Percentiles rank a stretch among this genome's conserved stretches.
Evolutionary conservation across 2,329 filamentous ascomycete species (phyloP).

Genomic region (Clarireedia monteithiana): DNA sequence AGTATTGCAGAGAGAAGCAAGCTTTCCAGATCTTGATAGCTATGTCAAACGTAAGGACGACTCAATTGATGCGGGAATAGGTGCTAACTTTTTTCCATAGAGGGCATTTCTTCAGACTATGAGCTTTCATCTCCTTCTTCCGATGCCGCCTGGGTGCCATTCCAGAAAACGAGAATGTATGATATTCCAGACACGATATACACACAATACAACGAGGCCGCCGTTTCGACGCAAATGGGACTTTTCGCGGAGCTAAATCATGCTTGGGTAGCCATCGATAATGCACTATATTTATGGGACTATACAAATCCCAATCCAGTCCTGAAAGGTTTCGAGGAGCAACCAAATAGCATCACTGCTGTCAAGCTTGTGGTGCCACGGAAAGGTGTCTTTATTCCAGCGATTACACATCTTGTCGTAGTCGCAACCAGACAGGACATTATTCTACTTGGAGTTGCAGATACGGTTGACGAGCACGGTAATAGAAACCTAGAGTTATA

Average conservation of each 20-base stretch:
- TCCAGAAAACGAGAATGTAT: conserved; percentile 79
- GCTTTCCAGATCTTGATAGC: conserved; percentile 81
- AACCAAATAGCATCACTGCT: conserved; percentile 79
- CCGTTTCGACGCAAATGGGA: conserved; percentile 89
- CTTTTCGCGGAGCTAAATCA: conserved; percentile 91
- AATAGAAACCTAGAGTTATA: conserved; percentile 71
- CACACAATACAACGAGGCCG: conserved; percentile 80
- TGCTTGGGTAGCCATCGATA: conserved; percentile 93
- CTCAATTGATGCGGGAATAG: conserved; percentile 4
- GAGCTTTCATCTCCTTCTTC: conserved; percentile 56
- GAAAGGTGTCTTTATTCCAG: conserved; percentile 75
- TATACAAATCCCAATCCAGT: conserved; percentile 90
- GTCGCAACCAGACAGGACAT: conserved; percentile 83
- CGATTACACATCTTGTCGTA: conserved; percentile 82
- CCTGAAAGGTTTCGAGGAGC: conserved; percentile 85
- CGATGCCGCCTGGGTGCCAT: conserved; percentile 73
- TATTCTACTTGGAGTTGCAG: conserved; percentile 75
- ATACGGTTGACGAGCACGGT: conserved; percentile 58
- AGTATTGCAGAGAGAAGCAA: conserved; percentile 65
- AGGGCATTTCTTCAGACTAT: conserved; percentile 88
- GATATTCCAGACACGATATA: conserved; percentile 88
- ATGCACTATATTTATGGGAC: conserved; percentile 94
- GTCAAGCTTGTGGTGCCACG: conserved; percentile 83
- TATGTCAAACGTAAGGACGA: conserved; percentile 73
- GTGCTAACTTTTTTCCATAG: conserved; percentile 36